Conservation (phyloP, 2,329 filamentous ascomycete genomes). For the Paradendryphiella salina region DNA sequence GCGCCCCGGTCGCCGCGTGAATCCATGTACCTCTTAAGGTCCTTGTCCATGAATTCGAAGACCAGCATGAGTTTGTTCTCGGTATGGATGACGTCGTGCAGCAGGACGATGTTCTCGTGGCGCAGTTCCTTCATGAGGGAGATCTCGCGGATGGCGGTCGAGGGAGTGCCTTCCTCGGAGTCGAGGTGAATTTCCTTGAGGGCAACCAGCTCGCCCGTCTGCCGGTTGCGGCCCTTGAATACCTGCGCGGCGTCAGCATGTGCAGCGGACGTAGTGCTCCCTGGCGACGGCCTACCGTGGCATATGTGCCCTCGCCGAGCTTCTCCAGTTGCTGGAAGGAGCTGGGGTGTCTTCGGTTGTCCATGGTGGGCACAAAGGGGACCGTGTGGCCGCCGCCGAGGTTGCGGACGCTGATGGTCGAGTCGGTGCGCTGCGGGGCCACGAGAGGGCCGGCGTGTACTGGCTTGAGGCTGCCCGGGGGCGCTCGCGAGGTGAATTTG, state of each 20-base stretch:
- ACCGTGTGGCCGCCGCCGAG: constrained; percentile 51
- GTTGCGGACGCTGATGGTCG: constrained; percentile 55
- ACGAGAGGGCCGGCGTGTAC: constrained; percentile 56
- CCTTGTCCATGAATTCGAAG: constrained; percentile 98
- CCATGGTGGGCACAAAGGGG: constrained; percentile 62
- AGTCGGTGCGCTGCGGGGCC: constrained; percentile 54
- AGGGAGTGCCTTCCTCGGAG: constrained; percentile 95
- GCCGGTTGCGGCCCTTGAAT: constrained; percentile 96
- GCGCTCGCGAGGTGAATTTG: constrained; percentile 52
- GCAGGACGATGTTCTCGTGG: constrained; percentile 95
- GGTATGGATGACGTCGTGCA: constrained; percentile 98
- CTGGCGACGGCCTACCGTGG: constrained; percentile 68
- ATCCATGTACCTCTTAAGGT: constrained; percentile 99
- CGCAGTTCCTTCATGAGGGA: constrained; percentile 99
- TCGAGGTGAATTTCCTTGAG: constrained; percentile 99
- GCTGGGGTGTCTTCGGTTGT: constrained; percentile 87
- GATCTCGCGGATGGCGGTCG: constrained; percentile 96
- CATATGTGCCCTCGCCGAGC: constrained; percentile 98
- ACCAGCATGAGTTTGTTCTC: constrained; percentile 99
- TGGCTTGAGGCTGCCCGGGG: constrained; percentile 51
- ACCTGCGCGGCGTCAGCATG: constrained; percentile 64
- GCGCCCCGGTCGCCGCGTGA: constrained; percentile 85
- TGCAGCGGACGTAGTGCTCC: too few species aligned
- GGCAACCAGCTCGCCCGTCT: constrained; percentile 94
- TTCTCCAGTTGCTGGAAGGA: constrained; percentile 99